These are phyloP conservation scores for Fraxinus platypoda DNA, from an alignment of 305 asterid genomes.

Conservation along the genomic window DNA sequence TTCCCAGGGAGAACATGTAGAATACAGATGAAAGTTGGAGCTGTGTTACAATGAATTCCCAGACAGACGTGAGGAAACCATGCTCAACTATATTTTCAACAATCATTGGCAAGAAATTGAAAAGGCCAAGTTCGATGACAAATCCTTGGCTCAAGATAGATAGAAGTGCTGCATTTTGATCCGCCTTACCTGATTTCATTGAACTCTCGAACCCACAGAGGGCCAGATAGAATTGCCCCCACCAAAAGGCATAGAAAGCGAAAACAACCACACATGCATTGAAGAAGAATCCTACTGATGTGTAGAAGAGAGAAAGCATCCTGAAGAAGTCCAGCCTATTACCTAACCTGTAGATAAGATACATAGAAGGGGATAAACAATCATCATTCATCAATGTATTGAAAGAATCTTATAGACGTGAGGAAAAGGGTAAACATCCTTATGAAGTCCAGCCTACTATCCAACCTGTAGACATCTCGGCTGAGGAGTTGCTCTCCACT, in stretches of 20 bases:
- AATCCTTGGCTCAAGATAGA: slow-evolving; percentile 89
- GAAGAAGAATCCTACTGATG: not conserved
- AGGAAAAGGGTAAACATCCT: slow-evolving; percentile 85
- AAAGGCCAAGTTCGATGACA: slow-evolving; percentile 78
- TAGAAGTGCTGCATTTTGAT: slow-evolving; percentile 68
- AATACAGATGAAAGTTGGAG: slow-evolving; percentile 86
- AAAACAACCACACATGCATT: slow-evolving; percentile 26
- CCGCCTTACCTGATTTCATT: slow-evolving; percentile 36
- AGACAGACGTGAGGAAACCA: slow-evolving; percentile 71
- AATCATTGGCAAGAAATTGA: slow-evolving; percentile 83
- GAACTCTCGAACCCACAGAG: slow-evolving; percentile 79
- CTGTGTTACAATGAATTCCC: slow-evolving; percentile 90
- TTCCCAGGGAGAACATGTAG: slow-evolving; percentile 92
- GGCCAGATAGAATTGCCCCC: slow-evolving; percentile 89
- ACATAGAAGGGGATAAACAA: slow-evolving; percentile 22
- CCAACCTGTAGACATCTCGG: slow-evolving; percentile 89
- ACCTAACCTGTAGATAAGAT: not conserved
- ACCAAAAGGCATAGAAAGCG: slow-evolving; percentile 78
- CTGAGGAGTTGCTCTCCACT: slow-evolving; percentile 86
- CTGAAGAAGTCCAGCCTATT: not conserved
- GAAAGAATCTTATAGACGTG: slow-evolving; percentile 80
- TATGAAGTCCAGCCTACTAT: slow-evolving; percentile 85
- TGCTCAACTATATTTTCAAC: slow-evolving; percentile 88
- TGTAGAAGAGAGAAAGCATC: not conserved
- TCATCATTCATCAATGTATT: slow-evolving; percentile 86